These are phyloP conservation scores for Strigomonas culicis DNA, from an alignment of 208 protist species.

Conservation along the genomic window DNA sequence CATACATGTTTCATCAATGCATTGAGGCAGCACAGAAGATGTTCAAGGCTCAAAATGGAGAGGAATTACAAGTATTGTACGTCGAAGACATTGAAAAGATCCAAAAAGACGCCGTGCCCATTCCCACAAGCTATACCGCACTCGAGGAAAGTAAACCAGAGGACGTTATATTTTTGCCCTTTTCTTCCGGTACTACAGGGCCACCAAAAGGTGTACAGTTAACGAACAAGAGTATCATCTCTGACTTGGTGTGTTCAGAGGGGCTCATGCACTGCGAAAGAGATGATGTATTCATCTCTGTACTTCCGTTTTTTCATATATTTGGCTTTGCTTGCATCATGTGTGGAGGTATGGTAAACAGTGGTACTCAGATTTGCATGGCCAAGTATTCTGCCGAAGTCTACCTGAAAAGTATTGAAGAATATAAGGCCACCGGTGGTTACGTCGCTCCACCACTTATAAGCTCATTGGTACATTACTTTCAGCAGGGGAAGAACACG, in stretches of 20 bases:
- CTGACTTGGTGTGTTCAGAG: not conserved
- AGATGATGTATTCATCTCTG: not conserved
- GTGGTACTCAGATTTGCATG: conserved; percentile 39
- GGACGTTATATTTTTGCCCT: conserved; percentile 20
- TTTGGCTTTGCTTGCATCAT: conserved; percentile 63
- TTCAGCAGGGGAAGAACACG: conserved; percentile 12
- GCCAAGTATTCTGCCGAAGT: conserved; percentile 40
- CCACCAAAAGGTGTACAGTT: conserved; percentile 56
- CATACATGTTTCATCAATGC: conserved; percentile 16
- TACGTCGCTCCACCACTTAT: conserved; percentile 78
- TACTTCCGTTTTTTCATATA: conserved; percentile 55
- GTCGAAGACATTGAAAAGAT: conserved; percentile 2
- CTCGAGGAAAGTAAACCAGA: conserved; percentile 5
- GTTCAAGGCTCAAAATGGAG: not conserved
- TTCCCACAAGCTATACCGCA: conserved; percentile 13
- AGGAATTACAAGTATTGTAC: not conserved
- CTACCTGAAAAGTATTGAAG: conserved; percentile 42
- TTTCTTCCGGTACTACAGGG: conserved; percentile 28
- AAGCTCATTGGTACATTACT: conserved; percentile 13
- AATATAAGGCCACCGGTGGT: conserved; percentile 38
- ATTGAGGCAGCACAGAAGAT: not conserved
- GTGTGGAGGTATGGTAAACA: conserved; percentile 18
- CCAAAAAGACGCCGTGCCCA: not conserved
- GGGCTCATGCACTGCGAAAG: conserved; percentile 3
- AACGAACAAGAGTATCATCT: conserved; percentile 22